A percentile compares a stretch with the other conserved stretches of the same genome.
Evolutionary conservation across 768 basidiomycete genomes (phyloP).

Genomic region (Mrakia hoshinonis): DNA sequence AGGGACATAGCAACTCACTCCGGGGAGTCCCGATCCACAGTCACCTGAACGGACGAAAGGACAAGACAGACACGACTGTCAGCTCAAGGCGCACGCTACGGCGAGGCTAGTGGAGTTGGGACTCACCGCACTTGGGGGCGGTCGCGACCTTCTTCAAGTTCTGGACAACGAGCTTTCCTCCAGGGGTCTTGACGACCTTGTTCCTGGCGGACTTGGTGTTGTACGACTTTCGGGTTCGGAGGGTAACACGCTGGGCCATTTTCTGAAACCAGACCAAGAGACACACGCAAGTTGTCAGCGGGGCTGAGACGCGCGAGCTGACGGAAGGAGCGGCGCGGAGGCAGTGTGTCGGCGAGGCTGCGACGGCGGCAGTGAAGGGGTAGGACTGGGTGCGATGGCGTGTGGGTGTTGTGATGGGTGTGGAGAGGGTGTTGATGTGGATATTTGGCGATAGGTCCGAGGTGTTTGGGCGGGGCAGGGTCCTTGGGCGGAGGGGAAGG

Average conservation of each 20-base stretch:
- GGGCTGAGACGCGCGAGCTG: too few relatives aligned
- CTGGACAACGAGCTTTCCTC: slow-evolving; percentile 91
- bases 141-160: slow-evolving; percentile 86
- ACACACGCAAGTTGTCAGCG: not conserved
- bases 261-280: slow-evolving; percentile 21
- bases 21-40: slow-evolving; percentile 86
- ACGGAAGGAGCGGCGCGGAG: not conserved
- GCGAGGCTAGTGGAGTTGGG: not conserved
- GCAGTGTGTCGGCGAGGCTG: not conserved
- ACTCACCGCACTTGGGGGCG: slow-evolving; percentile 35
- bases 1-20: slow-evolving; percentile 53
- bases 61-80: not conserved
- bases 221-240: slow-evolving; percentile 96
- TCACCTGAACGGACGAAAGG: slow-evolving; percentile 87
- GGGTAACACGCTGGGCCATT: slow-evolving; percentile 99
- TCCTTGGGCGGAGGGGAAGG: not conserved
- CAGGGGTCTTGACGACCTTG: slow-evolving; percentile 89
- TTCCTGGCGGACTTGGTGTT: slow-evolving; percentile 96
- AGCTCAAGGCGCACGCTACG: not conserved
- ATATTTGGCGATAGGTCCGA: slow-evolving; percentile 12
- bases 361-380: not conserved
- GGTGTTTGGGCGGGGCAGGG: not conserved
- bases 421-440: not conserved
- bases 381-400: not conserved
- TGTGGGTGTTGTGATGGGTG: too few relatives aligned